Base-by-base conservation (phyloP, 306 rosid genomes). In the Dalbergia cochinchinensis region DNA sequence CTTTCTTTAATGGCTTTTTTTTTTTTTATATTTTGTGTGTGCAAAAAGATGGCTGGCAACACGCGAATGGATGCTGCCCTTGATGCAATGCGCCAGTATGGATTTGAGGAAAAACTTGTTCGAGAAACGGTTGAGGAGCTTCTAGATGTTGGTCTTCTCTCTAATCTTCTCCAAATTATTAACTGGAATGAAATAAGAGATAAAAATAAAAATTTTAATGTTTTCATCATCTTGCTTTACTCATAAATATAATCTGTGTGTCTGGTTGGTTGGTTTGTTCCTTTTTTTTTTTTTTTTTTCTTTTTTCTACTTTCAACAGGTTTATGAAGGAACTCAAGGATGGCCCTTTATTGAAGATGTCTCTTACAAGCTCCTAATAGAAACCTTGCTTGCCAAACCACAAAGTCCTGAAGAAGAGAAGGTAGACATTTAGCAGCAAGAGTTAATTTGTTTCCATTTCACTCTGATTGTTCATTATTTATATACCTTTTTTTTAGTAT, bases 261-360 rank as follows among this genome's bases (percentile, higher is more conserved):
- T 42, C 7, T 42, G 44, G 26, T 1, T 20, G 66, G 66, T 65
- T n/a, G 18, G 22, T 3, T 67, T 0, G 0, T 22, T n/a, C n/a
- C n/a, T n/a, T n/a, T n/a, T n/a, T n/a, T n/a, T n/a, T n/a, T n/a
- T 26, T 1, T 1, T 26, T 26, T 26, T 26, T 26, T 26, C 2
- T 26, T 1, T 3, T 1, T 78, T 78, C 5, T 85, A 10, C 33
- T 68, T 78, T 85, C 2, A 83, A 11, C 42, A 88, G 91, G 84
- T 83, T 48, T 88, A 88, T 53, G 89, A 73, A 31, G 91, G 91
- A 74, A 31, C 5, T 53, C 81, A 79, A 61, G 89, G 88, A 5
- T 85, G 89, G 89, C 71, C 53, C 47, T 88, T 88, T 60, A 78
- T 85, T 65, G 89, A 88, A 83, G 89, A 85, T 14, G 59, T 14